Evolutionary conservation across 2,329 filamentous ascomycete species (phyloP).

Genomic region (Penicillium sclerotiorum): DNA sequence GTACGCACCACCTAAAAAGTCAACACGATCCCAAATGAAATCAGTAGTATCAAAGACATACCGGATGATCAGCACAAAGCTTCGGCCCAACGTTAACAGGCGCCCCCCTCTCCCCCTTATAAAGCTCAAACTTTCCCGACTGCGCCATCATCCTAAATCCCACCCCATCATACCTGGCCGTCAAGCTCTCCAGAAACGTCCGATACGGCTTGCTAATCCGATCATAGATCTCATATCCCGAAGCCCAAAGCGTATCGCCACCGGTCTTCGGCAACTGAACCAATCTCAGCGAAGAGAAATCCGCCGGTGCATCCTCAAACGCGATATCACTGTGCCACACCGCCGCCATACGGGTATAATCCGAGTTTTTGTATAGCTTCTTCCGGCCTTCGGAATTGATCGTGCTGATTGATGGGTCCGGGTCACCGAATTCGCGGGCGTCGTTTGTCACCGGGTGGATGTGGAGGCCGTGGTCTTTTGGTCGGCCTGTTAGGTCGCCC

Average conservation of each 20-base stretch:
- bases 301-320: slow-evolving; percentile 47
- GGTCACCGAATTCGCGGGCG: slow-evolving; percentile 47
- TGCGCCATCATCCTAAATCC: slow-evolving; percentile 29
- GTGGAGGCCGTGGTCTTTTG: slow-evolving; percentile 45
- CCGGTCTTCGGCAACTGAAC: slow-evolving; percentile 40
- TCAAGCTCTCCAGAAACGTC: slow-evolving; percentile 41
- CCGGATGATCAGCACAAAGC: slow-evolving; percentile 49
- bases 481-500: slow-evolving; percentile 48
- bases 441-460: slow-evolving; percentile 51
- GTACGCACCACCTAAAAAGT: slow-evolving; percentile 46
- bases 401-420: slow-evolving; percentile 50
- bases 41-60: not conserved
- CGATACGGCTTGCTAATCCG: slow-evolving; percentile 40
- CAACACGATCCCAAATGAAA: not conserved
- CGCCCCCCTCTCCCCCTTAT: slow-evolving; percentile 45
- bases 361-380: slow-evolving; percentile 39
- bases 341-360: slow-evolving; percentile 33
- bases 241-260: slow-evolving; percentile 48
- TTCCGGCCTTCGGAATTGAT: slow-evolving; percentile 46
- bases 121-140: slow-evolving; percentile 30
- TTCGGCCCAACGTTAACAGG: slow-evolving; percentile 58
- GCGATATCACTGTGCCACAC: slow-evolving; percentile 52
- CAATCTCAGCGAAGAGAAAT: slow-evolving; percentile 49
- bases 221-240: slow-evolving; percentile 45
- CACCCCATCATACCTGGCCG: slow-evolving; percentile 32